These are phyloP conservation scores for Mycena epipterygia DNA, from an alignment of 768 basidiomycete genomes.

Conservation along the genomic window DNA sequence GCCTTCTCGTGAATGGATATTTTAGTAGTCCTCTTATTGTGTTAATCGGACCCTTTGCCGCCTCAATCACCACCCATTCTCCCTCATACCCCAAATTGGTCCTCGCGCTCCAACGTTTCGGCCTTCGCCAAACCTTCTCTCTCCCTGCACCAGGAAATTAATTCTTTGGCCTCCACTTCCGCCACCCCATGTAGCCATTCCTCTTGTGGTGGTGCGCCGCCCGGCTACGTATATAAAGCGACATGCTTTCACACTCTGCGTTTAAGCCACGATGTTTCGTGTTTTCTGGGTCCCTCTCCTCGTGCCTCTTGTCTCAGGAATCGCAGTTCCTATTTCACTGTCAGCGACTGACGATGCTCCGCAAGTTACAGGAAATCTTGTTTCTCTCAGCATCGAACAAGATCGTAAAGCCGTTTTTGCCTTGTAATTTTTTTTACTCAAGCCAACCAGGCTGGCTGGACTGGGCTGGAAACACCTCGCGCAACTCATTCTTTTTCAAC, in stretches of 20 bases:
- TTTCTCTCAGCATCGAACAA: constrained; percentile 79
- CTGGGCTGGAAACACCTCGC: constrained; percentile 68
- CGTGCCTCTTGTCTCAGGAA: constrained; percentile 28
- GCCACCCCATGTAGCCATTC: constrained; percentile 20
- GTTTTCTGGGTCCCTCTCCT: constrained; percentile 14
- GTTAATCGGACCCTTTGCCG: neutral
- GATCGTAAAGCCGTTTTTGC: constrained; percentile 53
- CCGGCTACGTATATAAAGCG: constrained; percentile 7
- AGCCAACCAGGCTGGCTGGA: constrained; percentile 62
- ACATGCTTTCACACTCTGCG: neutral
- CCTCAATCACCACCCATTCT: constrained; percentile 13
- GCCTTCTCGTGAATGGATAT: neutral
- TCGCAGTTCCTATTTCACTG: constrained; percentile 57
- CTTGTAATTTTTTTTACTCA: neutral
- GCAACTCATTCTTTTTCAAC: constrained; percentile 73
- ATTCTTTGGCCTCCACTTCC: neutral
- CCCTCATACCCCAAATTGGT: constrained; percentile 6
- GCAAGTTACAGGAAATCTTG: constrained; percentile 58
- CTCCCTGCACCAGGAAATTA: constrained; percentile 3
- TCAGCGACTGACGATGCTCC: constrained; percentile 51
- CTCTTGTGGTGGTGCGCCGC: neutral
- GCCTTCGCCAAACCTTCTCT: neutral
- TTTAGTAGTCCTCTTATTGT: neutral
- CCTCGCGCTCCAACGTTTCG: neutral
- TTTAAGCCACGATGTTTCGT: constrained; percentile 1